A percentile compares a stretch with the other conserved stretches of the same genome.
Conservation (phyloP, 148 eudicot genomes). For the Vaccinium myrtillus region DNA sequence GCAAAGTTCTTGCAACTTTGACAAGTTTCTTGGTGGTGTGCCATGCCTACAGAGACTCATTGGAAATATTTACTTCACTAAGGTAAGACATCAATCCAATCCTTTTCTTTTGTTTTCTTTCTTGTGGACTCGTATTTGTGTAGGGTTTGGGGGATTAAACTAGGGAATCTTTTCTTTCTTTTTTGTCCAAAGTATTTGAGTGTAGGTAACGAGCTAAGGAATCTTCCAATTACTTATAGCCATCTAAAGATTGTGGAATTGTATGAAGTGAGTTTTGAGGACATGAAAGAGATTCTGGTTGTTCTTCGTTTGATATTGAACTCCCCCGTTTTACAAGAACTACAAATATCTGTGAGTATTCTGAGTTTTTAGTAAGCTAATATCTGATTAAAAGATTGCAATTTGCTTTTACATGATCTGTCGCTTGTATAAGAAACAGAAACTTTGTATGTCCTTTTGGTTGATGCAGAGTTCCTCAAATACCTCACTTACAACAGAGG, state of each 20-base stretch:
- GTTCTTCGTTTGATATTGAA: slow-evolving; percentile 75
- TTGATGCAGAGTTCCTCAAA: slow-evolving; percentile 67
- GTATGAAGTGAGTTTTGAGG: slow-evolving; percentile 89
- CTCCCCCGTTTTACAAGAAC: slow-evolving; percentile 77
- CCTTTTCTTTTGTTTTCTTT: neutral
- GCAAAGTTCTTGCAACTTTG: slow-evolving; percentile 52
- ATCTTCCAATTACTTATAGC: slow-evolving; percentile 39
- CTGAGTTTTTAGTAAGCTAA: neutral
- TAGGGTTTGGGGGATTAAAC: neutral
- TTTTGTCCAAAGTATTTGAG: slow-evolving; percentile 60
- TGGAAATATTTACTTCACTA: slow-evolving; percentile 60
- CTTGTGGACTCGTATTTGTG: too few relatives aligned
- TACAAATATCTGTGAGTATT: slow-evolving; percentile 84
- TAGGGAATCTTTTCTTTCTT: neutral
- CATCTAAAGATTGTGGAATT: slow-evolving; percentile 64
- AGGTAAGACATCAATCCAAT: slow-evolving; percentile 36
- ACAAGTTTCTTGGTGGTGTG: slow-evolving; percentile 52
- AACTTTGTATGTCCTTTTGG: neutral
- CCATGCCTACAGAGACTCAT: slow-evolving; percentile 48
- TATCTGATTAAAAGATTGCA: neutral
- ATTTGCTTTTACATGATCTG: neutral
- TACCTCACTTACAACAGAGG: slow-evolving; percentile 40
- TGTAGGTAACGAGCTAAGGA: slow-evolving; percentile 64
- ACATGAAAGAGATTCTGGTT: slow-evolving; percentile 77
- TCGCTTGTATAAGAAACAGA: neutral